Evolutionary conservation across 1,139 yeast species (phyloP).

Genomic region (Pichia cactophila): DNA sequence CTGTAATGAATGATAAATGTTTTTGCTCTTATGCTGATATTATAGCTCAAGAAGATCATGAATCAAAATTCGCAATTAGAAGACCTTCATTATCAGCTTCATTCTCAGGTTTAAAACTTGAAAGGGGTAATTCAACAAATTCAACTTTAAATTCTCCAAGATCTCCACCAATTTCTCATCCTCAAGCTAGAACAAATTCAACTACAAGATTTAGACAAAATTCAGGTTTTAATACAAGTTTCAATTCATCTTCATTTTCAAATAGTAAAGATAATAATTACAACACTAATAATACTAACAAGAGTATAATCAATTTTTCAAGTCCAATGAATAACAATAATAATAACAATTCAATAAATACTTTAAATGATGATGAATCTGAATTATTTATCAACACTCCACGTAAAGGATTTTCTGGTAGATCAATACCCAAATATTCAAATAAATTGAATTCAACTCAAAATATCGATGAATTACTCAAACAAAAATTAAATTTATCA

Average conservation of each 20-base stretch:
- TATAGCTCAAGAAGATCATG: conserved; percentile 52
- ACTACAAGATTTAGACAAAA: conserved; percentile 1
- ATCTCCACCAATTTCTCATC: conserved; percentile 10
- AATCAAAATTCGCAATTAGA: conserved; percentile 31
- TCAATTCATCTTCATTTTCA: background rate
- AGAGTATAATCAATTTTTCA: background rate
- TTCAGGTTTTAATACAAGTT: conserved; percentile 1
- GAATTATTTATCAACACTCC: conserved; percentile 1
- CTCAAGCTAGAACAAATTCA: conserved; percentile 4
- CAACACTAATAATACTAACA: background rate
- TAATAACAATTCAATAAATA: background rate
- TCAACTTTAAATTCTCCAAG: background rate
- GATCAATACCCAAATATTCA: conserved; percentile 3
- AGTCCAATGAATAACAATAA: background rate
- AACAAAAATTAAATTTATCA: background rate
- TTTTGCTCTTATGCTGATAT: conserved; percentile 79
- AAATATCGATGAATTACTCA: conserved; percentile 4
- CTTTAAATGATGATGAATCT: background rate
- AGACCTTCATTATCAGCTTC: conserved; percentile 44
- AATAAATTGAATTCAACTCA: background rate
- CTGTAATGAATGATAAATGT: conserved; percentile 38
- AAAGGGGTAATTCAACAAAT: conserved; percentile 23
- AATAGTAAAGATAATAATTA: background rate
- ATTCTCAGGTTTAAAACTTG: conserved; percentile 24
- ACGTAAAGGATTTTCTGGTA: conserved; percentile 8